These are phyloP conservation scores for Boletus pseudo-olivaceus DNA, from an alignment of 768 basidiomycete genomes.

Conservation along the genomic window DNA sequence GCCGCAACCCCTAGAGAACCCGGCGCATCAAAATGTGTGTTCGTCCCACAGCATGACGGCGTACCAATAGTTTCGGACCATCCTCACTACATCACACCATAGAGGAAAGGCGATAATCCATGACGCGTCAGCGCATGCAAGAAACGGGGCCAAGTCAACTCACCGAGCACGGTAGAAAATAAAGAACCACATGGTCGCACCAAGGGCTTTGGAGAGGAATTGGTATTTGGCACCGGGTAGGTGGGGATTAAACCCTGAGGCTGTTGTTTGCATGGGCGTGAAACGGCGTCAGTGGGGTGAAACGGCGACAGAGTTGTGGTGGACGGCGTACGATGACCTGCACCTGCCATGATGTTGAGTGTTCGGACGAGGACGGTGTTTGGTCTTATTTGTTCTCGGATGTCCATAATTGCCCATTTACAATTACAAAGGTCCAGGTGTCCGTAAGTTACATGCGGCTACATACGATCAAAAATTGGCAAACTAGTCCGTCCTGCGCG, in stretches of 20 bases:
- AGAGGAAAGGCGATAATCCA: background rate
- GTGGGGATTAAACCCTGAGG: constrained; percentile 85
- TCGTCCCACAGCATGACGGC: background rate
- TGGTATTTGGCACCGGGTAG: constrained; percentile 73
- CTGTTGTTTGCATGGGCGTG: constrained; percentile 28
- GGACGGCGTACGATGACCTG: constrained; percentile 26
- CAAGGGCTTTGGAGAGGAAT: constrained; percentile 79
- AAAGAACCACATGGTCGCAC: constrained; percentile 98
- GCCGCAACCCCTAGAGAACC: constrained; percentile 46
- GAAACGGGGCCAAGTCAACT: constrained; percentile 28
- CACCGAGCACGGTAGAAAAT: constrained; percentile 95
- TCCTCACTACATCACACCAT: constrained; percentile 52
- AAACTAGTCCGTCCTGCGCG: background rate
- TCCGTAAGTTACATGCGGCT: background rate
- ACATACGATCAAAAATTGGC: background rate
- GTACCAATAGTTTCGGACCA: constrained; percentile 68
- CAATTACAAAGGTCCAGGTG: background rate
- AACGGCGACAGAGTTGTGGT: background rate
- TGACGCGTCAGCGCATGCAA: background rate
- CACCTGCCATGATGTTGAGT: constrained; percentile 33
- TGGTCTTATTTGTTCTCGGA: constrained; percentile 21
- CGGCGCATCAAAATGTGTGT: background rate
- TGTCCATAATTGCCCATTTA: background rate
- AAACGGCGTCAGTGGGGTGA: constrained; percentile 3
- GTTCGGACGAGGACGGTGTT: constrained; percentile 23